A percentile compares a stretch with the other conserved stretches of the same genome.
phyloP scores from a whole-genome alignment of 371 early-diverging fungal species.

The Actinomortierella wolfii region DNA sequence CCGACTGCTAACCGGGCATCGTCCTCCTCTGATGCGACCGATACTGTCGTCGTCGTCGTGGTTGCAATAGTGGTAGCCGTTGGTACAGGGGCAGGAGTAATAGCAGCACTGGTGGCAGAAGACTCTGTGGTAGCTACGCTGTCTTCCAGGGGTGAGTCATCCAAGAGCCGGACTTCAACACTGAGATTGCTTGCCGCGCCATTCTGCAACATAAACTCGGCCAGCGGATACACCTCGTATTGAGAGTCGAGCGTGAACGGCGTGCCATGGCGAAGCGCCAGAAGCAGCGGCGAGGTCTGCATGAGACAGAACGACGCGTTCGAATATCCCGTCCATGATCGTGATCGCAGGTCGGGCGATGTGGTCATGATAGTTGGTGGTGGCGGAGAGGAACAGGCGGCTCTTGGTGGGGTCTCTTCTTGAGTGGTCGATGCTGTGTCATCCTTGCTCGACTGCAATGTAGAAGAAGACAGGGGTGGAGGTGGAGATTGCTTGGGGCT shows the following conservation, averaged over 20 bases:
- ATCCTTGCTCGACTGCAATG: conserved; percentile 6
- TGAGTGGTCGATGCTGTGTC: not conserved
- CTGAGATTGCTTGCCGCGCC: conserved; percentile 43
- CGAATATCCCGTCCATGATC: not conserved
- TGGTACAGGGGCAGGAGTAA: no score
- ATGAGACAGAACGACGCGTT: conserved; percentile 33
- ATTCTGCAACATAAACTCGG: conserved; percentile 44
- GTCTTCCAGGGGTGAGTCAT: conserved; percentile 8
- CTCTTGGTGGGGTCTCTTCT: no score
- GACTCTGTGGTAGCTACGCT: not conserved
- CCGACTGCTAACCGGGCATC: no score
- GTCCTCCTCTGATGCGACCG: no score
- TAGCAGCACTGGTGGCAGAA: no score
- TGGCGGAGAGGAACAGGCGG: conserved; percentile 10
- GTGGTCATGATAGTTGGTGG: not conserved
- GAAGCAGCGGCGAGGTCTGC: conserved; percentile 39
- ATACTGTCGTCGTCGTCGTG: no score
- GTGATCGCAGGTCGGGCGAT: no score
- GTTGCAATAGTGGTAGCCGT: no score
- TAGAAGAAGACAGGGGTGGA: not conserved
- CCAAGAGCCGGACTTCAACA: conserved; percentile 32
- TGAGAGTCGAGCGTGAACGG: conserved; percentile 35
- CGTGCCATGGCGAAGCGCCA: conserved; percentile 34
- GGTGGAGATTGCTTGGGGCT: not conserved
- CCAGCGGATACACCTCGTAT: conserved; percentile 42